Percentiles rank a stretch among this genome's conserved stretches.
phyloP scores from a whole-genome alignment of 768 basidiomycete genomes.

The Mycena galericulata region DNA sequence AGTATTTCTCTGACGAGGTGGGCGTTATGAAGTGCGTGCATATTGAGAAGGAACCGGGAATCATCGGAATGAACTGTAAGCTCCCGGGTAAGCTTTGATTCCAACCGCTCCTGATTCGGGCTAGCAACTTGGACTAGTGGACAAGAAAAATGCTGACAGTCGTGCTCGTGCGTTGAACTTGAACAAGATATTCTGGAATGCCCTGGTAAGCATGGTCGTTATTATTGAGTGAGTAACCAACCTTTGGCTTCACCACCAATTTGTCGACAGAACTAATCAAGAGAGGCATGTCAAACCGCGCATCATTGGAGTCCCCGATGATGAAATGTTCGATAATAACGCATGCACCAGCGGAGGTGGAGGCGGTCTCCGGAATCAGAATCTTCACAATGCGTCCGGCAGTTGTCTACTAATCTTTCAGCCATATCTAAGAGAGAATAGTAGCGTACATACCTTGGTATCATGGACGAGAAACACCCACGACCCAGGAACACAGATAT shows the following conservation, averaged over 20 bases:
- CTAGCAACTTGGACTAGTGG: background rate
- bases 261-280: background rate
- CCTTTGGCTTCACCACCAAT: background rate
- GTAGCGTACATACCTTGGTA: background rate
- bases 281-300: background rate
- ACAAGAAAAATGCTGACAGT: background rate
- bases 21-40: constrained; percentile 1
- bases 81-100: background rate
- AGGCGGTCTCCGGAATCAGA: background rate
- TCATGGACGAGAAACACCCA: background rate
- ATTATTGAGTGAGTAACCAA: background rate
- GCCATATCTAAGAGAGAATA: background rate
- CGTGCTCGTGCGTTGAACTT: background rate
- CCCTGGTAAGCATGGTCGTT: too few species aligned
- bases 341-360: background rate
- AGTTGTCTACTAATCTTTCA: background rate
- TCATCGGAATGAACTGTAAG: background rate
- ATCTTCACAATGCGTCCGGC: background rate
- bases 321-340: background rate
- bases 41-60: background rate
- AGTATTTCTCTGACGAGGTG: background rate
- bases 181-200: background rate
- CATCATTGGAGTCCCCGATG: background rate
- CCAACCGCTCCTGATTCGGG: background rate
- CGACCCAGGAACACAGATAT: background rate